Conservation (phyloP, 176 grass and related monocot genomes). For the Eragrostis nindensis region DNA sequence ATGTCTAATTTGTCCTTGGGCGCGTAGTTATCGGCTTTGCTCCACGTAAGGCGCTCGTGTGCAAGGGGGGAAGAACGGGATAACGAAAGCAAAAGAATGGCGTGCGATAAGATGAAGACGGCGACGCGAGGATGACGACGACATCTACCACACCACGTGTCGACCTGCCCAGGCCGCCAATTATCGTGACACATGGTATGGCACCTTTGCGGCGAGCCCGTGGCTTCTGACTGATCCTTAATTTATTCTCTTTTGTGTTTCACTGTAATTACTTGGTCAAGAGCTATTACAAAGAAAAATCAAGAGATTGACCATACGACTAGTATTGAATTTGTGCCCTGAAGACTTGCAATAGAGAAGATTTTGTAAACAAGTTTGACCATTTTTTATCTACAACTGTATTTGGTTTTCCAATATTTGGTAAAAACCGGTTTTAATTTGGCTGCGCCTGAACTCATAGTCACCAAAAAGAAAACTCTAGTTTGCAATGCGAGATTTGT, state of each 20-base stretch:
- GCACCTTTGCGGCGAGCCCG: neutral
- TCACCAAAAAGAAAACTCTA: too few relatives aligned
- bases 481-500: too few relatives aligned
- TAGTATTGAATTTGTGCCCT: too few relatives aligned
- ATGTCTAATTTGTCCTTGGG: neutral
- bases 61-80: neutral
- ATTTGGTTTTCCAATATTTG: too few relatives aligned
- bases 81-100: neutral
- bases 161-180: neutral
- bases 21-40: neutral
- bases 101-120: neutral
- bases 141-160: neutral
- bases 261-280: too few relatives aligned
- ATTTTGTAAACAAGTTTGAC: neutral
- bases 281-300: too few relatives aligned
- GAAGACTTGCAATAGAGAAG: neutral
- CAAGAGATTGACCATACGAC: too few relatives aligned
- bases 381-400: neutral
- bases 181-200: neutral
- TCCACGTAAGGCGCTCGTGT: slow-evolving; percentile 25
- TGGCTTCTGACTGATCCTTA: neutral
- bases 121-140: neutral
- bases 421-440: too few relatives aligned
- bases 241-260: too few relatives aligned
- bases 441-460: too few relatives aligned